A percentile compares a stretch with the other conserved stretches of the same genome.
Conservation (phyloP, 1,284 basidiomycete genomes). For the Microbotryum saponariae region DNA sequence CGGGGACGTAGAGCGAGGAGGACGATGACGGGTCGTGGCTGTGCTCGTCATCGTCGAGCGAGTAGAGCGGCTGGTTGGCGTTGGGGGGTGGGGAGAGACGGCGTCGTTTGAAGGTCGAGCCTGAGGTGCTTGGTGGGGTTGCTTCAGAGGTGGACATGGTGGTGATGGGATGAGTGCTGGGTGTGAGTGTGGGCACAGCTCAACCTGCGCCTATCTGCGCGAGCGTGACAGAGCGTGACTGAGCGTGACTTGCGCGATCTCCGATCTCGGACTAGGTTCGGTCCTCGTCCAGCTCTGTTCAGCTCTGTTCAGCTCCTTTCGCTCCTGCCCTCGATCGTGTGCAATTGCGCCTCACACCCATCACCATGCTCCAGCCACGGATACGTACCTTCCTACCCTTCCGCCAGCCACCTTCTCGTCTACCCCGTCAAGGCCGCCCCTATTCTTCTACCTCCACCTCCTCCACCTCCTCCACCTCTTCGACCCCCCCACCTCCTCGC, state of each 20-base stretch:
- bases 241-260: neutral
- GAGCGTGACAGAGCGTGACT: no score
- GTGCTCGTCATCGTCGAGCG: conserved; percentile 17
- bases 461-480: neutral
- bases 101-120: conserved; percentile 11
- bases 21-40: neutral
- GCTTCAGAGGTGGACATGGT: conserved; percentile 1
- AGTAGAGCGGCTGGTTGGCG: conserved; percentile 13
- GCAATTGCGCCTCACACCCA: no score
- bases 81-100: conserved; percentile 16
- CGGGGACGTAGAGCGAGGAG: conserved; percentile 60
- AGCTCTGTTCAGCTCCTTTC: neutral
- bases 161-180: neutral
- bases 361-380: no score
- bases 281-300: neutral
- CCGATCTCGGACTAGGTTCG: no score
- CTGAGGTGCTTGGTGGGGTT: neutral
- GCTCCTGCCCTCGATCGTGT: neutral
- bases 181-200: no score
- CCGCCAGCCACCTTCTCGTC: neutral
- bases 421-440: neutral
- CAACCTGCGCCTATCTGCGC: no score
- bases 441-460: neutral
- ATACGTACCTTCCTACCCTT: no score
- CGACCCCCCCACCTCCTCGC: neutral